Base-by-base conservation (phyloP, 345 rosid species). In the Salix purpurea region DNA sequence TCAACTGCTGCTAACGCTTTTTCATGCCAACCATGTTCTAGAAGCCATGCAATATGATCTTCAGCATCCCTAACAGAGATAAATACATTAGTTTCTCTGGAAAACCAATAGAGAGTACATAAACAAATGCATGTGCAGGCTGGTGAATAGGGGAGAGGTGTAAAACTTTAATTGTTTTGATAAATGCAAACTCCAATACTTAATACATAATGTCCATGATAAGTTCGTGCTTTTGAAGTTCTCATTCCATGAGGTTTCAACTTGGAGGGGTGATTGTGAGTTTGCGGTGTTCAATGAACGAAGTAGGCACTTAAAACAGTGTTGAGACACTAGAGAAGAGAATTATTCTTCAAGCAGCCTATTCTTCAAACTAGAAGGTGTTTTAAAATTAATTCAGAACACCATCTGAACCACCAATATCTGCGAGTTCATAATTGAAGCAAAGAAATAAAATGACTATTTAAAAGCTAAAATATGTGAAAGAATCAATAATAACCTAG, bases 31-130 rank as follows among this genome's bases (percentile, higher is more conserved):
- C 97, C 98, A 87, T 93, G 99, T 85, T 91, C 97, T 80, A 96
- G 91, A 85, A 96, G 98, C 99, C 99, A 96, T 73, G 97, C 83
- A 73, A 96, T 93, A 79, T 96, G 99, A 86, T 96, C 98, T 85
- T 96, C 99, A 58, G 97, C 89, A 86, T 96, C 99, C 95, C 99
- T 93, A 79, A 76, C 54, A 78, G 72, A 44, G 46, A 80, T 21
- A 65, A 61, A 74, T 76, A 36, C 32, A 75, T 75, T 71, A 46
- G 16, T 56, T 23, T 21, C 44, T 42, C 48, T 58, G 23, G 14
- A 10, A 36, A 34, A 44, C 39, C 68, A 28, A 30, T 21, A 30
- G 39, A 65, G 39, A 26, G 16, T 5, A 65, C 39, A 65, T 30
- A 30, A 32, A 65, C 40, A 28, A 65, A 28, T 23, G 24, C 68